Base-by-base conservation (phyloP, 305 asterid species). In the Caryopteris hybrid region DNA sequence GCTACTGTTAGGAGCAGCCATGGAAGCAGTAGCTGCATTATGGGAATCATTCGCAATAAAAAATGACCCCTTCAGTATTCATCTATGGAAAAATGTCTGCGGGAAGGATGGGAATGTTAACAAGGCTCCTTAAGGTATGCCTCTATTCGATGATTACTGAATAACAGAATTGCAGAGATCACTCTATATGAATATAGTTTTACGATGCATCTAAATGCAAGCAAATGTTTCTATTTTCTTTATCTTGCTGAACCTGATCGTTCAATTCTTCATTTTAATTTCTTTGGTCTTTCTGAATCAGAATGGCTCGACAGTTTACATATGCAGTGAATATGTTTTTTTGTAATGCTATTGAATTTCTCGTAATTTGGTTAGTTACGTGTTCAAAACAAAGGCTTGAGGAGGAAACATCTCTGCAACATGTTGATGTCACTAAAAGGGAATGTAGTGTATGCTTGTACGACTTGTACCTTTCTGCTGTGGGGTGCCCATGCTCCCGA, bases 391-490 rank as follows among this genome's bases (percentile, higher is more conserved):
- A 96, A 91, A 80, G 73, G 61, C 73, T 46, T 57, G 48, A 71
- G 74, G 83, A 85, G 85, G 76, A 75, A 80, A 50, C 77, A 84
- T 72, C 62, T 94, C 4, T 84, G 90, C 83, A 74, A 59, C 47
- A 33, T 39, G 53, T 70, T 77, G 20, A 67, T 29, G 59, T 66
- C 41, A 17, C 75, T 18, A 87, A 83, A 81, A 48, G 71, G 80
- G 96, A 87, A 69, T 91, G 99, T 66, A 12, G 71, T 81, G 60
- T 79, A 63, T 94, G 97, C 82, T 77, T 46, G 3, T 87, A 71
- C 29, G 96, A 94, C 74, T 64, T 91, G 52, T 83, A 87, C 85
- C 81, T 91, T 59, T 89, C 97, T 43, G 84, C 84, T 7, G 78
- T 83, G 41, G 64, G 78, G 8, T 91, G 99, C 69, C 60, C 78